phyloP scores from a whole-genome alignment of 2,329 filamentous ascomycete species.

The Fusarium denticulatum region DNA sequence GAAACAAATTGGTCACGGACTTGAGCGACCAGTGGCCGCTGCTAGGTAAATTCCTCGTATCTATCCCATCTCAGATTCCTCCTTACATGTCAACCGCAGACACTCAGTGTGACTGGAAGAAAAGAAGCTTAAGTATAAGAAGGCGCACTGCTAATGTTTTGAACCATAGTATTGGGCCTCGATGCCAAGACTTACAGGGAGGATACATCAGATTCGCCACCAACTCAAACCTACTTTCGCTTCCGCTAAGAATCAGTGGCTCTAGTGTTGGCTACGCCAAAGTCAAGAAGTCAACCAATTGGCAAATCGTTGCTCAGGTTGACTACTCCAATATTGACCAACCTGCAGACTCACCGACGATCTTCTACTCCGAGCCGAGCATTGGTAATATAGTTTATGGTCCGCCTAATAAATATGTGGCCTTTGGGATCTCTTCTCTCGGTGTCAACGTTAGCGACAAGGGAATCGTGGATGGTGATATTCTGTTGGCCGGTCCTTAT shows the following conservation, averaged over 20 bases:
- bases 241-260: rapidly evolving
- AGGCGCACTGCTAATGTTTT: not conserved
- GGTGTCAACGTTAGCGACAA: too few relatives aligned
- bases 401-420: rapidly evolving
- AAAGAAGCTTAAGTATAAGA: not conserved
- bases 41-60: not conserved
- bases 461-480: too few relatives aligned
- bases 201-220: rapidly evolving
- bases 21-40: not conserved
- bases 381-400: not conserved
- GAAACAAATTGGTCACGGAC: not conserved
- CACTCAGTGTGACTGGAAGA: not conserved
- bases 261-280: not conserved
- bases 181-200: not conserved
- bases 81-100: not conserved
- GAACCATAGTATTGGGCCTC: not conserved
- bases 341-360: rapidly evolving
- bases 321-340: not conserved
- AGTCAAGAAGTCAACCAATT: too few relatives aligned
- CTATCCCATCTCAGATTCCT: not conserved
- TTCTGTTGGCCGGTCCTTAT: too few relatives aligned
- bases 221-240: not conserved
- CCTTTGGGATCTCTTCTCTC: too few relatives aligned
- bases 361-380: rapidly evolving
- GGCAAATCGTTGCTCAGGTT: too few relatives aligned